These are phyloP conservation scores for Extremus antarcticus DNA, from an alignment of 495 filamentous ascomycete genomes.

Conservation along the genomic window DNA sequence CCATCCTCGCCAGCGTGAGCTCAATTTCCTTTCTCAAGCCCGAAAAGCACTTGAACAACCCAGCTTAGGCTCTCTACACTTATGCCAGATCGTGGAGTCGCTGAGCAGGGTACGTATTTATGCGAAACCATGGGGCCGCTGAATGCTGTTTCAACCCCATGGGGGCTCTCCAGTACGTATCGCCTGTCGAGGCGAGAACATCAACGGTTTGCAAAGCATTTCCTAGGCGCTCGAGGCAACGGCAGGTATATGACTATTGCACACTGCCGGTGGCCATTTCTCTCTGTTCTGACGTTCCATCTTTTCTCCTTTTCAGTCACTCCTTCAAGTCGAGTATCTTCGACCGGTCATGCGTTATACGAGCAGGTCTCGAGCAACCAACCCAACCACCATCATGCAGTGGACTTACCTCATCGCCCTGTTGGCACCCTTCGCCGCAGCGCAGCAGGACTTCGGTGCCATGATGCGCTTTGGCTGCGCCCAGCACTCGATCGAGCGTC, in stretches of 20 bases:
- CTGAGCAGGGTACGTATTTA: neutral
- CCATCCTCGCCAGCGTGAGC: neutral
- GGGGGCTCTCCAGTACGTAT: neutral
- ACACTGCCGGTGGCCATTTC: no score
- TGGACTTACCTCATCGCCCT: neutral
- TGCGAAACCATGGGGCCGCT: neutral
- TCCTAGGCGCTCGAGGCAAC: neutral
- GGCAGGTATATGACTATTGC: neutral
- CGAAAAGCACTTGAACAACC: neutral
- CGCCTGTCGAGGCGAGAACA: neutral
- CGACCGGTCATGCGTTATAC: neutral
- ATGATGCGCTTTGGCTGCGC: slow-evolving; percentile 37
- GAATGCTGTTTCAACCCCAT: neutral
- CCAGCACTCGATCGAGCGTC: slow-evolving; percentile 36
- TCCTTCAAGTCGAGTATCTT: neutral
- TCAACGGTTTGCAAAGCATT: neutral
- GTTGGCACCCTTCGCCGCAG: neutral
- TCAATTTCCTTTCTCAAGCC: neutral
- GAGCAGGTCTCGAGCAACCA: neutral
- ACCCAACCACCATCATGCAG: neutral
- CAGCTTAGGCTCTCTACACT: neutral
- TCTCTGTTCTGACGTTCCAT: neutral
- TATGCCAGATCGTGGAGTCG: neutral
- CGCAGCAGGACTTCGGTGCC: slow-evolving; percentile 6
- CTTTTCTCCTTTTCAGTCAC: neutral